Evolutionary conservation across 139 green algal genomes (phyloP), one percentile per base, ranked within the genome.

Genomic region (Volvox africanus): DNA sequence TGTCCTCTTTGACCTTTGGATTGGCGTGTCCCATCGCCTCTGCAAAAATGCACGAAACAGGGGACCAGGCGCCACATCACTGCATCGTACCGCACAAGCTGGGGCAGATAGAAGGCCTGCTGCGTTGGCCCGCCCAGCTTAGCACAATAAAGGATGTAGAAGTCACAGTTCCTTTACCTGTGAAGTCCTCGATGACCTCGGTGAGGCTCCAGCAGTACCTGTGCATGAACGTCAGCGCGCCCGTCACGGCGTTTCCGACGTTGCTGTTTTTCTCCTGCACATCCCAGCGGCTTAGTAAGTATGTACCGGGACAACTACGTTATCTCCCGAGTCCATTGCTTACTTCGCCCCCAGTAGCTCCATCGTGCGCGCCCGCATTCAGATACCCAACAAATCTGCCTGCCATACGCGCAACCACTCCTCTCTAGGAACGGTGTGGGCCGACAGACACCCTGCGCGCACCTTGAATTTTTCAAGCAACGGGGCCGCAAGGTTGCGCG

Each of bases 391-490:
- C 65, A 73, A n/a, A n/a, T n/a, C n/a, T n/a, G n/a, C 65, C 24
- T 6, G 12, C 65, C 21, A 73, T 5, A 73, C 65, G 16, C 12
- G 65, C 21, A 2, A 73, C 65, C 65, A 12, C 16, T 12, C 21
- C 21, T 73, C 65, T 12, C 65, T 73, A 73, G 24, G 5, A 55
- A 55, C 44, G 44, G 9, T 55, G 44, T 55, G 5, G 44, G 44
- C 9, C 44, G 44, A 55, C 44, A 9, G 9, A 55, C 44, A 55
- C 44, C 44, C 44, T 65, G 18, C 0, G 24, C 84, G 36, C 32
- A 79, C 87, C 87, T 98, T 99, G 84, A 97, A 95, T 89, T 98
- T 97, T 32, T 98, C 97, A 79, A 99, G 88, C 77, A 99, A 68
- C 36, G 95, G 85, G 26, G 84, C 67, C 36, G 81, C 80, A 33